Base-by-base conservation (phyloP, 257 asterid species). In the Orobanche coerulescens region DNA sequence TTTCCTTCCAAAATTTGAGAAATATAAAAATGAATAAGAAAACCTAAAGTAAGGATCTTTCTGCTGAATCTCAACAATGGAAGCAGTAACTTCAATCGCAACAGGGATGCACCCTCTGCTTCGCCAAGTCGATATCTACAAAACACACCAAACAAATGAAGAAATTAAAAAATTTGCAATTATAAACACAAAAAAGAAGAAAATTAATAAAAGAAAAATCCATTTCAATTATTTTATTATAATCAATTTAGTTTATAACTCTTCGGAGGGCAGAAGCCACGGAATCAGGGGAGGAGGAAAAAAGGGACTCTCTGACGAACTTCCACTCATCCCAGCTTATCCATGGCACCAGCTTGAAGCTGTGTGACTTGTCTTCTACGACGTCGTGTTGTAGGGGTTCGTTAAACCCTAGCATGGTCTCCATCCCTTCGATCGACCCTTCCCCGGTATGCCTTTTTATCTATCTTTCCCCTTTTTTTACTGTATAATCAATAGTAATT, bases 251-350 rank as follows among this genome's bases (percentile, higher is more conserved):
- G 53, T 13, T 22, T 57, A 57, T 76, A 66, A 90, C 97, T 64
- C 91, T 76, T 39, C 19, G 78, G 60, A 87, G 79, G 23, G 94
- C 88, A 22, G 83, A 73, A 18, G 85, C 75, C 11, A 81, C 74
- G 18, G 81, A 78, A 37, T 65, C 61, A 0, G 83, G 78, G 54
- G 86, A 72, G 47, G 92, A 68, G 43, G 94, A 88, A 71, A 91
- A 88, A 53, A 91, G 84, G 23, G 90, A 82, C 30, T 58, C 65
- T 30, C 71, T 73, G 47, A 85, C 87, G 30, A 73, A 73, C 58
- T 57, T 71, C 98, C 96, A 91, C 62, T 88, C 94, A 36, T 80
- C 94, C 97, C 96, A 87, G 77, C 73, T 80, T 6, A 85, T 72
- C 97, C 97, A 90, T 0, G 95, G 96, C 33, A 87, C 97, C 70